These are phyloP conservation scores for Fusarium illudens DNA, from an alignment of 2,329 filamentous ascomycete genomes.

Conservation along the genomic window DNA sequence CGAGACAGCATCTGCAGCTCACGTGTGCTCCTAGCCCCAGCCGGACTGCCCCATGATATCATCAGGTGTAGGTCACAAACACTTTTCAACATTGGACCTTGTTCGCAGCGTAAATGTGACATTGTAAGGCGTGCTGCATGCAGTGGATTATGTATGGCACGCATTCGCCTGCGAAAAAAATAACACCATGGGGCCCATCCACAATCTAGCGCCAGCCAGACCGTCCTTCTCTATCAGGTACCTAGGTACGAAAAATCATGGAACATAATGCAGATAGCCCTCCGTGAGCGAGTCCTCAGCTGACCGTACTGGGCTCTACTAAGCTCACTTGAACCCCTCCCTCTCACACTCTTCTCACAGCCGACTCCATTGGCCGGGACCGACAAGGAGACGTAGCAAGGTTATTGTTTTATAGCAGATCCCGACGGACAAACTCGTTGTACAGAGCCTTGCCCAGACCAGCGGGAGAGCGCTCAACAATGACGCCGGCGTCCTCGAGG, in stretches of 20 bases:
- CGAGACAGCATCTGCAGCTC: conserved; percentile 3
- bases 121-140: conserved; percentile 38
- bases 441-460: conserved; percentile 92
- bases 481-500: conserved; percentile 89
- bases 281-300: conserved; percentile 37
- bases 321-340: conserved; percentile 30
- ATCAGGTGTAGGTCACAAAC: conserved; percentile 17
- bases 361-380: conserved; percentile 9
- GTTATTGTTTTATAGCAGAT: conserved; percentile 76
- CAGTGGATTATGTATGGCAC: conserved; percentile 33
- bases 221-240: conserved; percentile 48
- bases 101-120: conserved; percentile 35
- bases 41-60: neutral
- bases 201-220: conserved; percentile 41
- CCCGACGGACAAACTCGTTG: conserved; percentile 93
- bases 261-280: conserved; percentile 43
- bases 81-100: conserved; percentile 32
- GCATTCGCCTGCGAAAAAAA: conserved; percentile 31
- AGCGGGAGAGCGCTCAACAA: conserved; percentile 95
- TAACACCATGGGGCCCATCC: conserved; percentile 35
- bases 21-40: conserved; percentile 6
- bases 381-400: conserved; percentile 15
- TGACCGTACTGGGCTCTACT: conserved; percentile 30
- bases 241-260: conserved; percentile 45
- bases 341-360: conserved; percentile 14